A percentile compares a stretch with the other conserved stretches of the same genome.
Evolutionary conservation across 2,329 filamentous ascomycete genomes (phyloP).

Genomic region (Paraconiothyrium sp.): DNA sequence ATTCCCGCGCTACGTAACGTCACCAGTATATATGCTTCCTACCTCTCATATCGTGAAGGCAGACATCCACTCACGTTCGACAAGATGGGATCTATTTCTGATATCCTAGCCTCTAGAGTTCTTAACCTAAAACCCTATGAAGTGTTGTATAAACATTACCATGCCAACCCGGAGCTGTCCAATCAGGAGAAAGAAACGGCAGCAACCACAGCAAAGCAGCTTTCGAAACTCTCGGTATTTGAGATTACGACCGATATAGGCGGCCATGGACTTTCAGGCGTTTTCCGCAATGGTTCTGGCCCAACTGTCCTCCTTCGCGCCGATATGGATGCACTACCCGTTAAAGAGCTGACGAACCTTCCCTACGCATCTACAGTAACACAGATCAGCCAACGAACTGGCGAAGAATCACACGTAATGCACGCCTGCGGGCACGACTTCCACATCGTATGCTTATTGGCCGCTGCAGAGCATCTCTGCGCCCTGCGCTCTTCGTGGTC

Average conservation of each 20-base stretch:
- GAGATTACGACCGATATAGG: conserved; percentile 64
- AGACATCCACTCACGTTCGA: background rate
- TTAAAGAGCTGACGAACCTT: conserved; percentile 65
- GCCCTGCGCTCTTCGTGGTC: conserved; percentile 60
- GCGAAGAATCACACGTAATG: conserved; percentile 66
- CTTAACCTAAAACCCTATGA: conserved; percentile 39
- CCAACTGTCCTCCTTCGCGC: conserved; percentile 67
- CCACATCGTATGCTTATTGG: conserved; percentile 69
- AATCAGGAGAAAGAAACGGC: conserved; percentile 48
- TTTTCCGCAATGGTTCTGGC: conserved; percentile 65
- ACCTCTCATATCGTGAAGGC: background rate
- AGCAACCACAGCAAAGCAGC: conserved; percentile 38
- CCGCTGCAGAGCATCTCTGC: conserved; percentile 62
- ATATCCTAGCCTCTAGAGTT: background rate
- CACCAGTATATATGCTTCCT: background rate
- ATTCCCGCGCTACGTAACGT: background rate
- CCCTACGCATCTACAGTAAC: conserved; percentile 62
- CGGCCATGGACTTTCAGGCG: conserved; percentile 66
- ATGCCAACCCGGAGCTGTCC: conserved; percentile 48
- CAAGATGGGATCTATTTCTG: background rate
- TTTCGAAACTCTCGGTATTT: conserved; percentile 46
- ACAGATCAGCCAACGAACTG: conserved; percentile 57
- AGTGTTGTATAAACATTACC: conserved; percentile 48
- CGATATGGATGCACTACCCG: conserved; percentile 70
- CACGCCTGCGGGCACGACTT: conserved; percentile 73